Percentiles rank a stretch among this genome's conserved stretches.
phyloP scores from a whole-genome alignment of 2,329 filamentous ascomycete genomes.

The Sordariomycetes sp. region DNA sequence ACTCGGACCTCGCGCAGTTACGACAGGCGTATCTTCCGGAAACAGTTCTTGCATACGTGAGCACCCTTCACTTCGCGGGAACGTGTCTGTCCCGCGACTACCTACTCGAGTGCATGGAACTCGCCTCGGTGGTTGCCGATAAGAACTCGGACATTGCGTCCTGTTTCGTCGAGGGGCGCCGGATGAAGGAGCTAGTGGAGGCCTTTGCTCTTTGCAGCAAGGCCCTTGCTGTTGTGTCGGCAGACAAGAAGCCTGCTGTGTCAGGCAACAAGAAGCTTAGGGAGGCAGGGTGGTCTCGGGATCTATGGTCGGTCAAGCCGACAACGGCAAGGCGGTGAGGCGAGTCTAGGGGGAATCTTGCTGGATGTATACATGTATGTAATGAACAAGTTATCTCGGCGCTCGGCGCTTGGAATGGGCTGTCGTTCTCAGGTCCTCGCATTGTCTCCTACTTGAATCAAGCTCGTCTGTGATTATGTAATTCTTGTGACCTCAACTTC shows the following conservation, averaged over 20 bases:
- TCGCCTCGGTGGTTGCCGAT: slow-evolving; percentile 66
- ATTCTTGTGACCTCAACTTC: background rate
- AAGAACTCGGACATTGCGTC: slow-evolving; percentile 55
- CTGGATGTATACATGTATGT: background rate
- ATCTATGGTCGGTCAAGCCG: slow-evolving; percentile 49
- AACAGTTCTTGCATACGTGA: slow-evolving; percentile 72
- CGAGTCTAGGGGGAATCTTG: background rate
- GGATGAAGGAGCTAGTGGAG: slow-evolving; percentile 67
- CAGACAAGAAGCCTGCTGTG: slow-evolving; percentile 39
- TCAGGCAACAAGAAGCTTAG: slow-evolving; percentile 46
- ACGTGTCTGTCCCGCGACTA: slow-evolving; percentile 64
- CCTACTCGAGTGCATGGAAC: slow-evolving; percentile 76
- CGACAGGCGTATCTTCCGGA: slow-evolving; percentile 77
- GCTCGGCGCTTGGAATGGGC: background rate
- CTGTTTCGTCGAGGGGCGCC: slow-evolving; percentile 51
- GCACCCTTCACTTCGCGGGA: slow-evolving; percentile 69
- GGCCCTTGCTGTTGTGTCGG: slow-evolving; percentile 48
- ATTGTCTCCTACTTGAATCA: too few species aligned
- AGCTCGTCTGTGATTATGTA: background rate
- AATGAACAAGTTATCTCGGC: background rate
- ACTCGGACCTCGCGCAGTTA: slow-evolving; percentile 51
- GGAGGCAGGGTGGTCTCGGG: slow-evolving; percentile 51
- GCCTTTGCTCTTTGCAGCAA: slow-evolving; percentile 69
- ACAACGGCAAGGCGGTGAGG: slow-evolving; percentile 7
- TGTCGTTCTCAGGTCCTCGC: background rate